Conservation (phyloP, 768 basidiomycete genomes). For the Boletus bicolor region DNA sequence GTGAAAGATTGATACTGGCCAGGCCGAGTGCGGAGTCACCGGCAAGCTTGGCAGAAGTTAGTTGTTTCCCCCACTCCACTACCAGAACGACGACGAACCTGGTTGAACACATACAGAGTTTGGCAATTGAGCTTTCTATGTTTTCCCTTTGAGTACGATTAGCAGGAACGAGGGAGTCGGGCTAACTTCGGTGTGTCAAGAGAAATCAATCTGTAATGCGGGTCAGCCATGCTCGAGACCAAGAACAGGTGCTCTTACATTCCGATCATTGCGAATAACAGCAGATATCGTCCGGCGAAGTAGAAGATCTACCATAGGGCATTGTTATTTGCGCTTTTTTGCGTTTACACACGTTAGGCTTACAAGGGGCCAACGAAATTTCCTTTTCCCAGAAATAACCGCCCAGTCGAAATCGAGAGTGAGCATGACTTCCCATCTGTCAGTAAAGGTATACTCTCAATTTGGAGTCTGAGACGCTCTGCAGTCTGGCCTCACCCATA, state of each 20-base stretch:
- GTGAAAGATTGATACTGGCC: conserved; percentile 46
- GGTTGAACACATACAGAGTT: conserved; percentile 46
- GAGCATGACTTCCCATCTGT: conserved; percentile 44
- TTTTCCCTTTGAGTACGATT: neutral
- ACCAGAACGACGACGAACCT: conserved; percentile 29
- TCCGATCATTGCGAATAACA: conserved; percentile 45
- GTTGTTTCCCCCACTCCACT: neutral
- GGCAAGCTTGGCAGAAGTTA: conserved; percentile 31
- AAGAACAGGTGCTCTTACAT: conserved; percentile 33
- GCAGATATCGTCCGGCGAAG: conserved; percentile 42
- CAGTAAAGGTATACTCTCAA: neutral
- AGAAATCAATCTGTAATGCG: conserved; percentile 28
- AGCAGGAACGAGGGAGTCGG: neutral
- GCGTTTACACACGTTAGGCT: conserved; percentile 20
- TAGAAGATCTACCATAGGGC: conserved; percentile 39
- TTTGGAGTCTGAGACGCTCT: neutral
- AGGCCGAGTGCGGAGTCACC: conserved; percentile 43
- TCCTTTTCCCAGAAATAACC: conserved; percentile 38
- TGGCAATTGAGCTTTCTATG: conserved; percentile 42
- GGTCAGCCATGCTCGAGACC: neutral
- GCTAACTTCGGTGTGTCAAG: conserved; percentile 33
- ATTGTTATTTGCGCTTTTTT: neutral
- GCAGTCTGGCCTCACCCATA: conserved; percentile 38
- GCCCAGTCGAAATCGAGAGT: conserved; percentile 43
- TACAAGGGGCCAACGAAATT: conserved; percentile 48